Percentiles rank a stretch among this genome's conserved stretches.
Evolutionary conservation across 1,284 basidiomycete species (phyloP).

Genomic region (Trametes pubescens): DNA sequence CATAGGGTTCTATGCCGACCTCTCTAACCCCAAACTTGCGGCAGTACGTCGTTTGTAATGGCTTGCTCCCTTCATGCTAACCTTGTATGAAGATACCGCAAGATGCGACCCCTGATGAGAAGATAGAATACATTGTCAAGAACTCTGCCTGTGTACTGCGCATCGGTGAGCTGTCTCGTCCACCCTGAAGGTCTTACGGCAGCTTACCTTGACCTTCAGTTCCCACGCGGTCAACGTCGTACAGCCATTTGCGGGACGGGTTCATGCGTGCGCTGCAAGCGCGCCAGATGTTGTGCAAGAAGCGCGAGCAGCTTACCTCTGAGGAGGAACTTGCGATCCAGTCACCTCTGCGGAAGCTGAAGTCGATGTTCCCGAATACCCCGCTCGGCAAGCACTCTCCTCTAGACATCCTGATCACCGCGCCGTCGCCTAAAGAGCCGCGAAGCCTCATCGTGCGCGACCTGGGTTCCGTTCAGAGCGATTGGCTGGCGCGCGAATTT

Average conservation of each 20-base stretch:
- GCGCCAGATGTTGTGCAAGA: conserved; percentile 64
- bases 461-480: conserved; percentile 71
- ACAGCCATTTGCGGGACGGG: conserved; percentile 85
- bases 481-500: conserved; percentile 80
- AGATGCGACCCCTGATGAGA: conserved; percentile 68
- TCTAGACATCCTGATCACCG: conserved; percentile 72
- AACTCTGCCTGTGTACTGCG: conserved; percentile 79
- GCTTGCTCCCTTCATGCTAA: conserved; percentile 4
- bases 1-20: conserved; percentile 85
- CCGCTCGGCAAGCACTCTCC: conserved; percentile 70
- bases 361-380: conserved; percentile 78
- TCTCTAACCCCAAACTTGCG: conserved; percentile 66
- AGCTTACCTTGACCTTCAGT: conserved; percentile 53
- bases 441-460: conserved; percentile 74
- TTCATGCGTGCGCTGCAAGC: conserved; percentile 81
- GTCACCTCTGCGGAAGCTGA: conserved; percentile 74
- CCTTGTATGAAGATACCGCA: conserved; percentile 49
- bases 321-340: conserved; percentile 65
- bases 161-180: conserved; percentile 54
- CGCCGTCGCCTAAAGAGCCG: conserved; percentile 53
- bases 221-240: conserved; percentile 83
- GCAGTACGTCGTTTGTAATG: conserved; percentile 50
- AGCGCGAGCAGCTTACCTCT: conserved; percentile 59
- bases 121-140: conserved; percentile 70
- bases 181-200: neutral